Percentiles rank a stretch among this genome's conserved stretches.
These are phyloP conservation scores for Vigna unguiculata DNA, from an alignment of 306 rosid species.

Conservation along the genomic window DNA sequence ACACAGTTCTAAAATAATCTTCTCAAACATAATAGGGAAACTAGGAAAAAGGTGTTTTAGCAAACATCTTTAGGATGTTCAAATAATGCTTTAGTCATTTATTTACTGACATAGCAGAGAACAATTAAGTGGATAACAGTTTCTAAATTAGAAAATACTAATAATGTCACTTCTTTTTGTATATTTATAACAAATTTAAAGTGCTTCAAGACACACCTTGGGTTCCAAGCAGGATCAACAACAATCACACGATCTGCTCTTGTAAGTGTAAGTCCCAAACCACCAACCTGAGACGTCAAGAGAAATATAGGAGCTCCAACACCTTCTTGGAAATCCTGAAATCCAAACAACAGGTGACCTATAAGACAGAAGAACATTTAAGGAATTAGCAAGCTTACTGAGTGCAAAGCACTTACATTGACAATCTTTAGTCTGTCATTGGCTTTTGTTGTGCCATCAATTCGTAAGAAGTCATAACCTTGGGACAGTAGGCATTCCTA, in stretches of 20 bases:
- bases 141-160: not conserved
- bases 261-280: slow-evolving; percentile 95
- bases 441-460: slow-evolving; percentile 95
- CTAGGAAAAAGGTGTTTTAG: not conserved
- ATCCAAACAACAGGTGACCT: slow-evolving; percentile 13
- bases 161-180: not conserved
- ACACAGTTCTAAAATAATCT: not conserved
- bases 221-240: slow-evolving; percentile 99
- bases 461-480: slow-evolving; percentile 72
- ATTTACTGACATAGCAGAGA: not conserved
- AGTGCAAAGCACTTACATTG: slow-evolving; percentile 61
- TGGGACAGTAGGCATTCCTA: slow-evolving; percentile 70
- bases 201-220: slow-evolving; percentile 64
- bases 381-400: not conserved
- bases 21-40: not conserved
- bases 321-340: slow-evolving; percentile 92
- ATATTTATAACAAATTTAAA: not conserved
- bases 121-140: not conserved
- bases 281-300: slow-evolving; percentile 98
- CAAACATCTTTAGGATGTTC: not conserved
- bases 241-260: slow-evolving; percentile 98
- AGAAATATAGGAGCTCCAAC: slow-evolving; percentile 81
- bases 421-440: slow-evolving; percentile 75
- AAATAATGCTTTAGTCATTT: not conserved
- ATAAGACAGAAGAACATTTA: slow-evolving; percentile 18